phyloP scores from a whole-genome alignment of 148 eudicot species.

The Fallopia convolvulus region DNA sequence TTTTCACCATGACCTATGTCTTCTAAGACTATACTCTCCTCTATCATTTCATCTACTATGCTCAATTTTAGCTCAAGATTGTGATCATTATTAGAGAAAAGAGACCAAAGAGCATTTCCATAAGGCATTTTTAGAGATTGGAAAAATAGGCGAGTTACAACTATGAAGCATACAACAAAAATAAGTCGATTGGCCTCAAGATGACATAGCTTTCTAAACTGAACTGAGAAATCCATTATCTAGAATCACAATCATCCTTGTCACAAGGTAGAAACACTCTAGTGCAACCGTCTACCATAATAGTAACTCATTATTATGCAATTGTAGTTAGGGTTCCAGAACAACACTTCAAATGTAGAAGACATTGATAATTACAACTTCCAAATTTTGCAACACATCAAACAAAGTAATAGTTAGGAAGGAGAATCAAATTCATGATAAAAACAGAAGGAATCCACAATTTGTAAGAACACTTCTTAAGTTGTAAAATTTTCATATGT shows the following conservation, averaged over 20 bases:
- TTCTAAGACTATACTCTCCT: slow-evolving; percentile 13
- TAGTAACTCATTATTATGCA: not conserved
- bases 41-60: not conserved
- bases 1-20: slow-evolving; percentile 17
- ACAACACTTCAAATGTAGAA: not conserved
- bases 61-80: slow-evolving; percentile 17
- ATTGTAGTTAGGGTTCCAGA: not conserved
- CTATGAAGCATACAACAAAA: slow-evolving; percentile 48
- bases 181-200: slow-evolving; percentile 46
- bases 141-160: slow-evolving; percentile 53
- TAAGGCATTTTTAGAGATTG: slow-evolving; percentile 67
- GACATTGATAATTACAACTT: not conserved
- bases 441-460: not conserved
- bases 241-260: not conserved
- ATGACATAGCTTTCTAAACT: slow-evolving; percentile 37
- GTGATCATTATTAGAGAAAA: slow-evolving; percentile 30
- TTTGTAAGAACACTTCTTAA: not conserved
- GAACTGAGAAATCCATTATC: slow-evolving; percentile 36
- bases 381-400: not conserved
- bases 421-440: not conserved
- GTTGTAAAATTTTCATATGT: not conserved
- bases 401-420: not conserved
- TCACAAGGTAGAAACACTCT: not conserved
- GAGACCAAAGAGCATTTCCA: slow-evolving; percentile 42
- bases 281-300: not conserved